Evolutionary conservation across 805 yeast species (phyloP).

Genomic region (Candida loeiensis): DNA sequence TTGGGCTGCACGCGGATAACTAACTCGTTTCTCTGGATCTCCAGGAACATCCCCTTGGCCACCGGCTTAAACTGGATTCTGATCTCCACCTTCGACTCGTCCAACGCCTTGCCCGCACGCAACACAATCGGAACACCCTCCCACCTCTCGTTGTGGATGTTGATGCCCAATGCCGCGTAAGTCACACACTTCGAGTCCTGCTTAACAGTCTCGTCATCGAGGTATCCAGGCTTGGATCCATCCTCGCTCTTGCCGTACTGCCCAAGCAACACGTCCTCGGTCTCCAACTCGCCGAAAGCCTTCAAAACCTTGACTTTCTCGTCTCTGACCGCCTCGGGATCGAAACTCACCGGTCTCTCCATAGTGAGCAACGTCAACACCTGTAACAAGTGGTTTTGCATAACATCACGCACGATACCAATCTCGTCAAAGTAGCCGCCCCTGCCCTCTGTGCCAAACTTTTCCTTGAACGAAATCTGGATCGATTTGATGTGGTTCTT

Average conservation of each 20-base stretch:
- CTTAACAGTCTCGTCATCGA: conserved; percentile 88
- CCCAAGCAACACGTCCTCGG: conserved; percentile 71
- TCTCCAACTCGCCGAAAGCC: conserved; percentile 67
- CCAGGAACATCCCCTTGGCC: conserved; percentile 74
- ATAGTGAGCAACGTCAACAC: conserved; percentile 86
- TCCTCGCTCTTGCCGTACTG: conserved; percentile 84
- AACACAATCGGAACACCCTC: conserved; percentile 94
- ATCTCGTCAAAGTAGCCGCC: conserved; percentile 96
- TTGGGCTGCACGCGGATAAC: conserved; percentile 93
- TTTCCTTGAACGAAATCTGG: conserved; percentile 92
- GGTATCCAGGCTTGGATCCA: conserved; percentile 84
- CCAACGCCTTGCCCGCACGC: conserved; percentile 97
- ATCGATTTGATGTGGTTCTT: conserved; percentile 71
- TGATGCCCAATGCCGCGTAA: conserved; percentile 77
- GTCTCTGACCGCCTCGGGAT: conserved; percentile 91
- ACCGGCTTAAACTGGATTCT: conserved; percentile 89
- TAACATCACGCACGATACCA: conserved; percentile 95
- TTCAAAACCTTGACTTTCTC: conserved; percentile 92
- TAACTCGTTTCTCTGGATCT: conserved; percentile 85
- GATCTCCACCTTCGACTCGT: conserved; percentile 91
- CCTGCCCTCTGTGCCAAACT: conserved; percentile 98
- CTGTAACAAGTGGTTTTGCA: conserved; percentile 96
- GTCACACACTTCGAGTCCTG: conserved; percentile 84
- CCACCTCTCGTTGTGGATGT: conserved; percentile 93
- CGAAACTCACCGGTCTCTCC: conserved; percentile 92